Base-by-base conservation (phyloP, 495 filamentous ascomycete species). In the Parachaetomium inaequale region DNA sequence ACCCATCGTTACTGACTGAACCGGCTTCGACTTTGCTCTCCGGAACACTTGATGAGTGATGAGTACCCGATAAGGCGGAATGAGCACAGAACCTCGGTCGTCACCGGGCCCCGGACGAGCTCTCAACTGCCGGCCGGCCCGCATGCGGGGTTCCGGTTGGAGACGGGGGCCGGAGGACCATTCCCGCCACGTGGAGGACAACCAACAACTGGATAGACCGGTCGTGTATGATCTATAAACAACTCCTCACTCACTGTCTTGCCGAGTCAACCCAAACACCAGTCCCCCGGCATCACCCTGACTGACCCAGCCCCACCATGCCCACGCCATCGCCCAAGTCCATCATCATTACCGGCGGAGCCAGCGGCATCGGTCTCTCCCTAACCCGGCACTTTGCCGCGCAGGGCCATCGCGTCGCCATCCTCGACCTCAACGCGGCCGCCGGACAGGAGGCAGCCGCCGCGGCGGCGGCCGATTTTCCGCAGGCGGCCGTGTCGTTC, bases 351-450 rank as follows among this genome's bases (percentile, higher is more conserved):
- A 79, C 74, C 3, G 83, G 83, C 59, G 83, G 82, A 51, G 77
- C 78, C 19, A 81, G 79, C 53, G 83, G 82, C 14, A 83, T 85
- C 32, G 83, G 83, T 4, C 75, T 83, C 7, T 72, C 75, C 0
- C 77, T 84, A 58, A 75, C 71, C 17, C 68, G 71, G 14, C 74
- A 83, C 63, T 80, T 85, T 59, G 74, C 79, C 50, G 74, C 77
- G 15, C 71, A 76, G 23, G 69, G 74, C 23, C 69, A 80, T 62
- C 68, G 68, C 0, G 71, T 85, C 51, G 76, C 78, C 19, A 76
- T 85, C 32, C 66, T 85, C n/a, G 83, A 85, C 63, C 71, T 84
- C 61, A 79, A 81, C 58, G 52, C 70, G 15, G 53, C 59, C 0
- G 61, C 70, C 0, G 79, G 79, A 0, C 53, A 61, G 2, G 29